Base-by-base conservation (phyloP, 2,329 filamentous ascomycete species). In the Colletotrichum chlorophyti region DNA sequence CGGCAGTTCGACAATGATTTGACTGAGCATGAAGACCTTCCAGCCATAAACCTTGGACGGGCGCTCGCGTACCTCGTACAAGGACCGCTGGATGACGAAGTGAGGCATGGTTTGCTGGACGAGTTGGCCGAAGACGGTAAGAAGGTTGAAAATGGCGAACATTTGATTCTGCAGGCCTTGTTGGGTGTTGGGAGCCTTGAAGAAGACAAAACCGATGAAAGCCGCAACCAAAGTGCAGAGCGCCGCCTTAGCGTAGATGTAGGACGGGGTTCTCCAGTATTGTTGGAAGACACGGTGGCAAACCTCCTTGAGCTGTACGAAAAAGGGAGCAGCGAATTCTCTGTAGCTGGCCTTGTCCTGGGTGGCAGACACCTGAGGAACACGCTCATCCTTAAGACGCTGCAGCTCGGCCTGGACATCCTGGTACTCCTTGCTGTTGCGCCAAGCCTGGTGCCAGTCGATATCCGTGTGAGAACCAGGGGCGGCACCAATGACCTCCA, bases 201-300 rank as follows among this genome's bases (percentile, higher is more conserved):
- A 91, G 75, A 95, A 93, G 50, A 89, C 88, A 72, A 93, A 92
- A 26, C 91, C 91, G 66, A 95, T 91, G 72, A 94, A 96, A 11
- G 96, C 81, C 4, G 88, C 76, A 29, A 83, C 76, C 14, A 87
- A 74, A 21, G 83, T 76, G 69, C 88, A 91, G 15, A 96, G 86
- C 2, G 82, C 77, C 0, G 81, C 71, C 79, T 96, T 96, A 67
- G 90, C 88, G 78, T 94, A 96, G 72, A 97, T 93, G 78, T 96
- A 96, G 5, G 87, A 83, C 0, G 93, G 93, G 0, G 88, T 93
- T 60, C 93, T 90, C 92, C 93, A 96, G 82, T 95, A 96, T 72
- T 96, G 92, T 69, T 93, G 85, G 79, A 95, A 95, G 23, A 95
- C 89, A 67, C 93, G 91, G 64, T 83, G 72, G 15, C 85, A 82